Base-by-base conservation (phyloP, 2,329 filamentous ascomycete species). In the Aspergillus latus region DNA sequence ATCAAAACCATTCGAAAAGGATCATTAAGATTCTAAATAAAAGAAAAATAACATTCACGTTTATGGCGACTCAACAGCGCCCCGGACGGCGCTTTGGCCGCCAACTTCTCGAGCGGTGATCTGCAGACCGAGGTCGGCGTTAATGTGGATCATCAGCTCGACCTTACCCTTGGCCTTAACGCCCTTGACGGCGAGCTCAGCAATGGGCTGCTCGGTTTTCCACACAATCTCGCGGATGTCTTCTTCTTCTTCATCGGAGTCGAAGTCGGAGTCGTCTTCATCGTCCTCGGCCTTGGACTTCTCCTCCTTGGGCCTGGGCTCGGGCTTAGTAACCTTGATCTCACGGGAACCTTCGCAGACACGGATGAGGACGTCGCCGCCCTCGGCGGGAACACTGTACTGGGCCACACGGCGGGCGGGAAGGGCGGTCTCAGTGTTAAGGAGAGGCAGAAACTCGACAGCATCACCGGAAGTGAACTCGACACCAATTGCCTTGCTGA, bases 271-370 rank as follows among this genome's bases (percentile, higher is more conserved):
- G 39, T 85, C 83, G 1, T 83, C 81, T 46, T 85, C 84, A 9
- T 78, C 74, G 37, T 83, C 81, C 52, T 78, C 82, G 46, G 82
- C 80, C 16, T 80, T 78, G 59, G 84, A 82, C 66, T 78, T 79
- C 60, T 81, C 79, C 26, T 79, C 74, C 75, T 90, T 89, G 58
- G 84, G 64, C 81, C 91, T 91, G 59, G 88, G 84, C 78, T 93
- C 89, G 36, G 90, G 87, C 80, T 94, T 91, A 61, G 90, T 93
- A 67, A 96, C 87, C 78, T 96, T 95, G 81, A 97, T 97, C 75
- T 96, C 89, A 42, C 90, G 88, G 65, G 84, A 84, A 65, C 91
- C 94, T 80, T 99, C 94, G 63, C 88, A 90, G 53, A 99, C 83
- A 77, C 89, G 90, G 73, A 99, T 79, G 10, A 97, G 80, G 3